These are phyloP conservation scores for Saraca asoca DNA, from an alignment of 331 rosid genomes.

Conservation along the genomic window DNA sequence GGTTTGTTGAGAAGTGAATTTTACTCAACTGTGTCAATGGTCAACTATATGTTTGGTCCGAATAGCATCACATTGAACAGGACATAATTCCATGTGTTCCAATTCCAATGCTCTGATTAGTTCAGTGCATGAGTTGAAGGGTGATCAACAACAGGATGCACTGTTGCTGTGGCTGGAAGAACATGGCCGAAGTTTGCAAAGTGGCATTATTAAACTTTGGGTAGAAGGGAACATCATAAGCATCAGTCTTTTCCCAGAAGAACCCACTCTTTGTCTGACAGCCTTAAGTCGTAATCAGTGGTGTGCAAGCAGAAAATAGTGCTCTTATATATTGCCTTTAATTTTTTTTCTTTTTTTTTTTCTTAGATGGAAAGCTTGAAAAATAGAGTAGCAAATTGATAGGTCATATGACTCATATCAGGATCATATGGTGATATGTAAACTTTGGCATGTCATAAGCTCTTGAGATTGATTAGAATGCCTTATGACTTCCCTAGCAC, in stretches of 20 bases:
- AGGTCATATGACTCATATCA: no score
- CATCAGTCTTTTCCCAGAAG: conserved; percentile 78
- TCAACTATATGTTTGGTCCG: conserved; percentile 76
- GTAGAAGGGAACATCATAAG: conserved; percentile 44
- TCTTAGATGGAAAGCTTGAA: no score
- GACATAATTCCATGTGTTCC: conserved; percentile 90
- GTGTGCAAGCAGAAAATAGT: conserved; percentile 62
- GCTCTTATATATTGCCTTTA: conserved; percentile 3
- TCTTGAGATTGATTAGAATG: no score
- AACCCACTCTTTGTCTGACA: conserved; percentile 66
- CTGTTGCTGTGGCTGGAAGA: conserved; percentile 93
- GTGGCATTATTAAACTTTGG: conserved; percentile 64
- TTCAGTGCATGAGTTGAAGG: conserved; percentile 44
- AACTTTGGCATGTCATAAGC: no score
- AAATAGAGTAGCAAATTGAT: no score
- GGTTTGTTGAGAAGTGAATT: conserved; percentile 56
- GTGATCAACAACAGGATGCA: conserved; percentile 70
- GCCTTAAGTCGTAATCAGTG: conserved; percentile 75
- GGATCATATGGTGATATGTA: no score
- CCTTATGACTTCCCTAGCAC: no score
- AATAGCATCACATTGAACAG: conserved; percentile 41
- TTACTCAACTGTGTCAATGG: conserved; percentile 71
- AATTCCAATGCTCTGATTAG: conserved; percentile 45
- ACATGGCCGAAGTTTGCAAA: conserved; percentile 71
- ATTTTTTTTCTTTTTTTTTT: no score